Conservation (phyloP, 1,284 basidiomycete species). For the Hymenochaete sp. region DNA sequence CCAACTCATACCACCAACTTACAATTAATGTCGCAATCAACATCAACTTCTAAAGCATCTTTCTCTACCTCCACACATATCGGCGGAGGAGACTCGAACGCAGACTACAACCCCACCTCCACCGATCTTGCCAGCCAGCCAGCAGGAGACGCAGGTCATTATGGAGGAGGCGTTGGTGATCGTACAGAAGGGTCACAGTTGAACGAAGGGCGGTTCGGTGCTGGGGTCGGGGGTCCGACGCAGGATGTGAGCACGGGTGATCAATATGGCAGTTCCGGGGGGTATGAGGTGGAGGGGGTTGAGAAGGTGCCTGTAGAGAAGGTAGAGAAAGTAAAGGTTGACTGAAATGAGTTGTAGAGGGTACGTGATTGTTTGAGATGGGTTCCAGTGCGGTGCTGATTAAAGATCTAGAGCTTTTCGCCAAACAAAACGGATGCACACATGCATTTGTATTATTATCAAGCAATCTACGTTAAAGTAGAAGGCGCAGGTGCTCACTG, state of each 20-base stretch:
- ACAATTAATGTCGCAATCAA: neutral
- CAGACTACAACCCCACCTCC: constrained; percentile 14
- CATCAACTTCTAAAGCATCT: neutral
- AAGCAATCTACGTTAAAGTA: too few relatives aligned
- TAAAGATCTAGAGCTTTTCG: too few relatives aligned
- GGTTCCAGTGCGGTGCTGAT: too few relatives aligned
- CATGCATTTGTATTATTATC: too few relatives aligned
- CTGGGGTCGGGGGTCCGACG: too few relatives aligned
- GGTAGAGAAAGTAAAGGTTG: neutral
- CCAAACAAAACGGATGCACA: too few relatives aligned
- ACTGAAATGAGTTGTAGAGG: too few relatives aligned
- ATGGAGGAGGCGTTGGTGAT: constrained; percentile 13
- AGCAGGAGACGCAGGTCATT: constrained; percentile 6
- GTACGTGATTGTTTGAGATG: too few relatives aligned
- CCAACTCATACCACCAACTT: neutral
- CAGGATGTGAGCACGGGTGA: constrained; percentile 12
- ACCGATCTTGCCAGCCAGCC: constrained; percentile 11
- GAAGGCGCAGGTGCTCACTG: too few relatives aligned
- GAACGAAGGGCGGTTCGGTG: too few relatives aligned
- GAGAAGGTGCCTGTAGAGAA: neutral
- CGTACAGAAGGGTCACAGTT: neutral
- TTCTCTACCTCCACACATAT: constrained; percentile 10
- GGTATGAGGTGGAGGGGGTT: constrained; percentile 3
- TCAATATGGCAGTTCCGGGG: constrained; percentile 16
- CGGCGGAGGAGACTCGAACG: constrained; percentile 10